Conservation (phyloP, 495 filamentous ascomycete genomes). For the Penicillium simplicissimum region DNA sequence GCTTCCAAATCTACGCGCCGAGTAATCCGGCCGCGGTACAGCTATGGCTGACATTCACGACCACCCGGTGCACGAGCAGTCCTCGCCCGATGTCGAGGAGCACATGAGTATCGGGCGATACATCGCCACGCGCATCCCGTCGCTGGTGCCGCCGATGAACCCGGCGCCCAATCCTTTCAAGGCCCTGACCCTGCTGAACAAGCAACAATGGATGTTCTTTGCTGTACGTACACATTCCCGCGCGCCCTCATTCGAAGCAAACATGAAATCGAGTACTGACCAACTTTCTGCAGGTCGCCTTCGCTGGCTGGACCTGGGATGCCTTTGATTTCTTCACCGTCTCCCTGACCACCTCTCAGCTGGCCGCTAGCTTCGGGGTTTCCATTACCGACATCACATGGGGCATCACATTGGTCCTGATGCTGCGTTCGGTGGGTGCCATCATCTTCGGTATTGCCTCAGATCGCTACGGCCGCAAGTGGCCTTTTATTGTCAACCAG, state of each 20-base stretch:
- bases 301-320: conserved; percentile 80
- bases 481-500: conserved; percentile 86
- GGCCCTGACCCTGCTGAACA: conserved; percentile 65
- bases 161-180: conserved; percentile 78
- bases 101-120: conserved; percentile 63
- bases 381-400: conserved; percentile 79
- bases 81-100: conserved; percentile 34
- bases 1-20: not conserved
- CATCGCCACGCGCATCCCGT: conserved; percentile 66
- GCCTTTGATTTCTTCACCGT: conserved; percentile 93
- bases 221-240: conserved; percentile 38
- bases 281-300: conserved; percentile 43
- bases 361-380: conserved; percentile 66
- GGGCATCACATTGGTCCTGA: conserved; percentile 87
- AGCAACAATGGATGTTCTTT: conserved; percentile 86
- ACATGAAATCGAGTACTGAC: conserved; percentile 4
- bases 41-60: conserved; percentile 16
- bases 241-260: not conserved
- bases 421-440: conserved; percentile 81
- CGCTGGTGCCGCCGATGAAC: conserved; percentile 74
- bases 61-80: not conserved
- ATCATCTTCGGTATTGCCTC: conserved; percentile 86
- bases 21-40: not conserved
- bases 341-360: conserved; percentile 67
- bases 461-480: conserved; percentile 84